phyloP scores from a whole-genome alignment of 352 stramenopile genomes.

The Globisporangium spiculum region DNA sequence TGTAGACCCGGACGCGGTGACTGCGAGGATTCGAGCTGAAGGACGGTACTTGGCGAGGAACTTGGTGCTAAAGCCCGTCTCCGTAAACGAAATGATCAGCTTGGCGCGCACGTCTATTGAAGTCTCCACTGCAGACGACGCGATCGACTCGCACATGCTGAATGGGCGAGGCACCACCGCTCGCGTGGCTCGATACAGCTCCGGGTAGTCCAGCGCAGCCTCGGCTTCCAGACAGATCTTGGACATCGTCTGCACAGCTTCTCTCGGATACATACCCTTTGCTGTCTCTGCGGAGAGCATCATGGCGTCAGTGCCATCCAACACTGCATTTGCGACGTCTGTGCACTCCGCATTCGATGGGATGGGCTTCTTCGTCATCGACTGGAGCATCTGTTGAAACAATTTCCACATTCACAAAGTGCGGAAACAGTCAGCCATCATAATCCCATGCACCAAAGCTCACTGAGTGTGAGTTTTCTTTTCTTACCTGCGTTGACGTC shows the following conservation, averaged over 20 bases:
- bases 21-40: slow-evolving; percentile 80
- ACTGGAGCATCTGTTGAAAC: slow-evolving; percentile 97
- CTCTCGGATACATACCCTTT: slow-evolving; percentile 95
- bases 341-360: slow-evolving; percentile 99
- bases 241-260: slow-evolving; percentile 95
- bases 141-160: slow-evolving; percentile 92
- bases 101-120: slow-evolving; percentile 95
- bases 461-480: not conserved
- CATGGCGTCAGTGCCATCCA: slow-evolving; percentile 98
- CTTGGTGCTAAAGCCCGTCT: slow-evolving; percentile 92
- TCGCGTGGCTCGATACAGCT: slow-evolving; percentile 60
- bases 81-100: slow-evolving; percentile 97
- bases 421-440: not conserved
- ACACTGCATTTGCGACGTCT: slow-evolving; percentile 99
- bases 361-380: slow-evolving; percentile 96
- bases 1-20: slow-evolving; percentile 76
- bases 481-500: slow-evolving; percentile 80
- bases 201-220: slow-evolving; percentile 62
- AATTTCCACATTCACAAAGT: not conserved
- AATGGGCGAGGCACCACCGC: slow-evolving; percentile 47
- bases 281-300: slow-evolving; percentile 99
- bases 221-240: slow-evolving; percentile 93
- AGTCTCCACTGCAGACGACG: slow-evolving; percentile 96
- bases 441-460: not conserved
- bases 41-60: slow-evolving; percentile 97